Evolutionary conservation across 1,284 basidiomycete genomes (phyloP), one percentile per base, ranked within the genome.

Genomic region (Tremellales sp.): DNA sequence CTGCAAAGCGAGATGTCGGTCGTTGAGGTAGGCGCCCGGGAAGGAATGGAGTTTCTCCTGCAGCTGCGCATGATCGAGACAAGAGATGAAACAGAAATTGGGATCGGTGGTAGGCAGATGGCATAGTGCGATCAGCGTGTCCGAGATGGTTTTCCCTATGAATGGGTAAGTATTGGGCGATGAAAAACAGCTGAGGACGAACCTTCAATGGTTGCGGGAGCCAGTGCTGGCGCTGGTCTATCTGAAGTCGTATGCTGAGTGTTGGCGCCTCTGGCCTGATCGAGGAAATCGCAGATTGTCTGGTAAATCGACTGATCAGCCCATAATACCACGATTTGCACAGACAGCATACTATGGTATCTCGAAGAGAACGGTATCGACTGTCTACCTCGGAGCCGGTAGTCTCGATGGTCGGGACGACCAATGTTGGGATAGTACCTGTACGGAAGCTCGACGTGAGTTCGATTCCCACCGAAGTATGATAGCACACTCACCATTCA

Each of bases 391-490:
- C 86, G 4, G 80, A 74, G 3, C 78, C 76, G 7, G 86, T 78
- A 13, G 85, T 87, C 60, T 83, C 83, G 57, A 82, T 75, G 16
- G 87, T 74, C 0, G 89, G 89, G 3, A 91, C 87, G 19, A 91
- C 83, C 35, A 94, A 74, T 1, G 85, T 85, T 5, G 89, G 89
- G 0, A 92, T 79, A n/a, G 85, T 87, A 12, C 81, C 87, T 85
- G 53, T 2, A 33, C n/a, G 18, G 26, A 33, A 29, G 18, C 35
- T 26, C 32, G 16, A 25, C 13, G 28, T 22, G 31, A 28, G 10
- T 2, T 10, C 21, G 13, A 13, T 19, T 27, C 18, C 10, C 25
- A 2, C 14, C 7, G 19, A 31, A 7, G 18, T 27, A 41, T 40
- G 8, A 42, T 25, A 4, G 8, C 25, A 33, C 18, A 36, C 56